Conservation (phyloP, 805 yeast genomes). For the Candida nanaspora region DNA sequence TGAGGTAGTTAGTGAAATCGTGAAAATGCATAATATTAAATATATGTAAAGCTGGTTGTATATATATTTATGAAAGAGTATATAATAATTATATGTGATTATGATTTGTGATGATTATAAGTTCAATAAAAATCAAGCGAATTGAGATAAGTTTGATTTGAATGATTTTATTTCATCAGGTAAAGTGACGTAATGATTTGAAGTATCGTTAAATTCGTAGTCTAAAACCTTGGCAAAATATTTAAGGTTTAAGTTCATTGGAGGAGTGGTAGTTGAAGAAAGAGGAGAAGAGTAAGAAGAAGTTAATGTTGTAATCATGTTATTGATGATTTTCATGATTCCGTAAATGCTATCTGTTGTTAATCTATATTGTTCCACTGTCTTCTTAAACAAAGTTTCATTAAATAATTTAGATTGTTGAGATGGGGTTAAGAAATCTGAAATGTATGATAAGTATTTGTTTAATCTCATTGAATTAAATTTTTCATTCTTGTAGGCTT, state of each 20-base stretch:
- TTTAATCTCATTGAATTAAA: constrained; percentile 13
- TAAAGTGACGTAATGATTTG: constrained; percentile 26
- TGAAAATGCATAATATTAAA: too few species aligned
- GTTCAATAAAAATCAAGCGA: background rate
- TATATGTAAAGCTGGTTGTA: too few species aligned
- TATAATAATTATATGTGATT: too few species aligned
- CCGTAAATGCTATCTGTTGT: constrained; percentile 28
- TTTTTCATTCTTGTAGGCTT: constrained; percentile 22
- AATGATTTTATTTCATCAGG: constrained; percentile 24
- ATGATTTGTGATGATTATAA: too few species aligned
- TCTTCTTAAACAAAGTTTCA: constrained; percentile 20
- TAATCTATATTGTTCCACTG: constrained; percentile 27
- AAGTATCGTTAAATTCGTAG: constrained; percentile 27
- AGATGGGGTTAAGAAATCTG: constrained; percentile 19
- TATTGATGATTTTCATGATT: constrained; percentile 20
- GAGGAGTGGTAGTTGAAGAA: background rate
- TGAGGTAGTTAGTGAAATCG: too few species aligned
- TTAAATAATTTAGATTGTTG: constrained; percentile 11
- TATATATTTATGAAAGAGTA: too few species aligned
- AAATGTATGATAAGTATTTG: constrained; percentile 22
- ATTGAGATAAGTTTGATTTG: constrained; percentile 8
- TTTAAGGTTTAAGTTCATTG: constrained; percentile 11
- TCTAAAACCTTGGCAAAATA: constrained; percentile 23
- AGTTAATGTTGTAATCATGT: constrained; percentile 4
- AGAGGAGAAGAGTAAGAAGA: background rate